Conservation (phyloP, 2,329 filamentous ascomycete genomes). For the Penicillium griseofulvum region DNA sequence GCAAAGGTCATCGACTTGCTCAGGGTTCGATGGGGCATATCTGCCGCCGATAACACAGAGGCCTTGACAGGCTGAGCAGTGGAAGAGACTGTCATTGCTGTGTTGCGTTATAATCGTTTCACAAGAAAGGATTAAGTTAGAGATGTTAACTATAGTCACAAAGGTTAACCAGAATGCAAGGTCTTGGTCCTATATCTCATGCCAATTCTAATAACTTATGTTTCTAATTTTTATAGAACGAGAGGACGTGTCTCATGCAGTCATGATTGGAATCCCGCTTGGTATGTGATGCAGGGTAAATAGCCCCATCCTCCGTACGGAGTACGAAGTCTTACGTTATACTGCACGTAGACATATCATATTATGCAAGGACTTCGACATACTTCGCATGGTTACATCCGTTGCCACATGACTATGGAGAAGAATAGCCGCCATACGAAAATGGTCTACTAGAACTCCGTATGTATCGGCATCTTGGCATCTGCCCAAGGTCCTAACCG, state of each 20-base stretch:
- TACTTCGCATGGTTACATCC: neutral
- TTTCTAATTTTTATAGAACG: neutral
- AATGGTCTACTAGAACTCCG: too few relatives aligned
- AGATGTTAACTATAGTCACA: neutral
- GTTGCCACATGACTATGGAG: neutral
- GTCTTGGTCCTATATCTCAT: neutral
- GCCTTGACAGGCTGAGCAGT: neutral
- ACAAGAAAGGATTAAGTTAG: neutral
- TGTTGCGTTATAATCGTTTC: neutral
- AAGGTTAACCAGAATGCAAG: neutral
- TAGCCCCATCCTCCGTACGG: neutral
- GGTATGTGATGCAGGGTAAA: neutral
- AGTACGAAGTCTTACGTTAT: neutral
- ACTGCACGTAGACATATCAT: neutral
- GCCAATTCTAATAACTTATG: neutral
- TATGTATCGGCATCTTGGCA: too few relatives aligned
- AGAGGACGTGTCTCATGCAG: neutral
- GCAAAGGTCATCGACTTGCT: slow-evolving; percentile 7
- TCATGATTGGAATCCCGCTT: neutral
- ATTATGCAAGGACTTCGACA: neutral
- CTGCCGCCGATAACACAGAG: neutral
- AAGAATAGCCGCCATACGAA: too few relatives aligned
- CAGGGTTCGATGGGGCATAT: neutral
- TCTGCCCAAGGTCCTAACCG: too few relatives aligned
- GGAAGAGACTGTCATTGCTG: neutral